phyloP scores from a whole-genome alignment of 139 green algal species.

The Pleodorina starrii region DNA sequence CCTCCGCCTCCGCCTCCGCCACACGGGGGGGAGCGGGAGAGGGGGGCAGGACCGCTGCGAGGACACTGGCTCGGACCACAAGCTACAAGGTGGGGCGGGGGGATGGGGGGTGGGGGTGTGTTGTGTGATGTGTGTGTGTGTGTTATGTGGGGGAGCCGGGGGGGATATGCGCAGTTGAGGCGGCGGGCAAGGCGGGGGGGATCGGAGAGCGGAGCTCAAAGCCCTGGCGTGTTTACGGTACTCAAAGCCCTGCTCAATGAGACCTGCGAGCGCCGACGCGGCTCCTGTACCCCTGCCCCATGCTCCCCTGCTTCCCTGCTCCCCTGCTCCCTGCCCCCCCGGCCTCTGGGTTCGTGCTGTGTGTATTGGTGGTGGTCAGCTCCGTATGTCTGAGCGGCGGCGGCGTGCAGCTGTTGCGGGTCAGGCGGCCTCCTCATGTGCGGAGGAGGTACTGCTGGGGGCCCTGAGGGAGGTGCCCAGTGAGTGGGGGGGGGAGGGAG shows the following conservation, averaged over 20 bases:
- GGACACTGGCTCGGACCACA: not conserved
- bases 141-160: not conserved
- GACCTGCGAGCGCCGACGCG: no score
- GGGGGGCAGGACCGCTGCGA: not conserved
- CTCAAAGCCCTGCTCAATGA: no score
- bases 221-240: no score
- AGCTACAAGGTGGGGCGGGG: slow-evolving; percentile 2
- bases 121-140: not conserved
- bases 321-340: no score
- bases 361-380: no score
- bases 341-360: no score
- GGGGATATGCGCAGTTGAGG: no score
- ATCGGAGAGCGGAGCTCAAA: no score
- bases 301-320: no score
- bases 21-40: not conserved
- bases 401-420: not conserved
- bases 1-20: slow-evolving; percentile 42
- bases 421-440: not conserved
- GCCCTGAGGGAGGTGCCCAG: slow-evolving; percentile 24
- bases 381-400: not conserved
- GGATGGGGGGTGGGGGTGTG: not conserved
- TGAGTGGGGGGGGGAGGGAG: not conserved
- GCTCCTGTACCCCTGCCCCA: no score
- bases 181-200: no score
- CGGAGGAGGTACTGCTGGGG: slow-evolving; percentile 13